A percentile compares a stretch with the other conserved stretches of the same genome.
phyloP scores from a whole-genome alignment of 345 rosid genomes.

The Luvunga scandens region DNA sequence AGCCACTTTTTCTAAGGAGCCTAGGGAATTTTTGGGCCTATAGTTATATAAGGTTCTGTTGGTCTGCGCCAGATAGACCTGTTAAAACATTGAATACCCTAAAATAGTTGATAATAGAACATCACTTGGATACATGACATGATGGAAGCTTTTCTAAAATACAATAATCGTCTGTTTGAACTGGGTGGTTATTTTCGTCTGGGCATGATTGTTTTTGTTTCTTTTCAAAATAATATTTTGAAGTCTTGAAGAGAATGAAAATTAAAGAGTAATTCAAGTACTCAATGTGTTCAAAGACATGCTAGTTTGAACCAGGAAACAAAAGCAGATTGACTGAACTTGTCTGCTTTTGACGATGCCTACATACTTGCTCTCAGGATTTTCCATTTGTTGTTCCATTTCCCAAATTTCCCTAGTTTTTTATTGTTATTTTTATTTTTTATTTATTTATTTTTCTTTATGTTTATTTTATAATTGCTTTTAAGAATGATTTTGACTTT shows the following conservation, averaged over 20 bases:
- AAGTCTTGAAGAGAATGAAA: neutral
- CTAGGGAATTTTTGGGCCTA: neutral
- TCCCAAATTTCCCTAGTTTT: neutral
- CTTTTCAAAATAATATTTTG: neutral
- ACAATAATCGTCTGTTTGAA: neutral
- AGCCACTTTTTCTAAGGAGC: neutral
- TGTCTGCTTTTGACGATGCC: neutral
- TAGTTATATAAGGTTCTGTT: neutral
- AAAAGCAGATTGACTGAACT: neutral
- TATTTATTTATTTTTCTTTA: no score
- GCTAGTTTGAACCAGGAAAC: neutral
- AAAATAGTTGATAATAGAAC: neutral
- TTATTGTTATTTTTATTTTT: no score
- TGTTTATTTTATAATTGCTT: neutral
- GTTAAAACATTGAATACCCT: neutral
- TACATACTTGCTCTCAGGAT: neutral
- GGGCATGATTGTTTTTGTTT: neutral
- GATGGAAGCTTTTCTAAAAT: neutral
- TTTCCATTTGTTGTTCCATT: neutral
- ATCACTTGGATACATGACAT: neutral
- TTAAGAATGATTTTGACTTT: neutral
- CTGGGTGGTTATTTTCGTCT: neutral
- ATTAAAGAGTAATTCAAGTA: neutral
- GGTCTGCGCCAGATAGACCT: neutral
- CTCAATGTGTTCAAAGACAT: neutral